These are phyloP conservation scores for Termitomyces sp. DNA, from an alignment of 768 basidiomycete species.

Conservation along the genomic window DNA sequence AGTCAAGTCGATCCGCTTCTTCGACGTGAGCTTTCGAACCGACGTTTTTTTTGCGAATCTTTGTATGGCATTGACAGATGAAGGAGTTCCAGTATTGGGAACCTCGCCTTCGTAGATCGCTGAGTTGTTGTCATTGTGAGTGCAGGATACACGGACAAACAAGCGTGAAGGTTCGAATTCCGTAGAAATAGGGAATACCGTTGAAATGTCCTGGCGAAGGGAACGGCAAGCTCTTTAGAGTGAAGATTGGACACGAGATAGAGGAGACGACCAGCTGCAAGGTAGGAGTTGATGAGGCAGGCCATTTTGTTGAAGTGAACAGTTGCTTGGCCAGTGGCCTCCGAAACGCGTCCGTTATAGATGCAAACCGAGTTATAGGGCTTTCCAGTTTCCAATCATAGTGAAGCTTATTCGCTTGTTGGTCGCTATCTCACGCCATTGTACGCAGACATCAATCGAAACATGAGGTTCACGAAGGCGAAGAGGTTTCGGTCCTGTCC, in stretches of 20 bases:
- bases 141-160: background rate
- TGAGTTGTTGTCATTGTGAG: background rate
- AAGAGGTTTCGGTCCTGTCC: background rate
- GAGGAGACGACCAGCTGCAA: background rate
- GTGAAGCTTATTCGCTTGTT: background rate
- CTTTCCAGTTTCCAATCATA: background rate
- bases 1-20: background rate
- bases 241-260: background rate
- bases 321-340: background rate
- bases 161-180: background rate
- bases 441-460: background rate
- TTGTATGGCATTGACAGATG: background rate
- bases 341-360: background rate
- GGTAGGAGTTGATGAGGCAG: background rate
- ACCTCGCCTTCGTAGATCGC: background rate
- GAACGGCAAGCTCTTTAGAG: background rate
- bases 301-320: background rate
- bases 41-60: background rate
- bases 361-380: too few species aligned
- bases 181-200: background rate
- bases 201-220: background rate
- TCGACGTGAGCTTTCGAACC: background rate
- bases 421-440: background rate
- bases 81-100: background rate
- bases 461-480: background rate